These are phyloP conservation scores for Chrysanthemum seticuspe DNA, from an alignment of 129 eudicot species.

Conservation along the genomic window DNA sequence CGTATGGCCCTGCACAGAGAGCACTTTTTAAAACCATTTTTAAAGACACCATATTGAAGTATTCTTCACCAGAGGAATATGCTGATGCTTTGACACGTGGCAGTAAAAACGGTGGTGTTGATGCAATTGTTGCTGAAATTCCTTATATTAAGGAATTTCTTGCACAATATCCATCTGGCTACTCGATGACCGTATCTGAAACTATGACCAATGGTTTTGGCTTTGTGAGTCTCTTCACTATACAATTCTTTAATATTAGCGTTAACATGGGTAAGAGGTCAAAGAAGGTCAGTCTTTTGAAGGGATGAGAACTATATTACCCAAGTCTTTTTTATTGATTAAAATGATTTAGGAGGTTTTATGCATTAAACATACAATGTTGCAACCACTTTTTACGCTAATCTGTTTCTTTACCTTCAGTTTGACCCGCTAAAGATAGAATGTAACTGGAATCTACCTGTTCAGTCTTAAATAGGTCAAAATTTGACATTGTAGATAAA, in stretches of 20 bases:
- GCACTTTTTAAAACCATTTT: not conserved
- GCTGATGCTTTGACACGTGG: conserved; percentile 39
- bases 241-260: not conserved
- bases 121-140: conserved; percentile 17
- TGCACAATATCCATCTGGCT: conserved; percentile 30
- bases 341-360: not conserved
- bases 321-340: too few relatives aligned
- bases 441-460: too few relatives aligned
- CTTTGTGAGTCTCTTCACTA: conserved; percentile 33
- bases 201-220: conserved; percentile 37
- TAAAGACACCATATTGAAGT: conserved; percentile 1
- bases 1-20: not conserved
- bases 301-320: not conserved
- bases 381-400: not conserved
- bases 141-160: conserved; percentile 33
- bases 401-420: too few relatives aligned
- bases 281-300: too few relatives aligned
- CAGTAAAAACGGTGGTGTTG: conserved; percentile 12
- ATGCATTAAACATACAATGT: not conserved
- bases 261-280: not conserved
- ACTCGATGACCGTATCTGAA: conserved; percentile 27
- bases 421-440: too few relatives aligned
- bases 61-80: conserved; percentile 25
- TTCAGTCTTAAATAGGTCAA: too few relatives aligned
- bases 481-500: not conserved